A percentile compares a stretch with the other conserved stretches of the same genome.
These are phyloP conservation scores for Fusarium sp. DNA, from an alignment of 2,329 filamentous ascomycete genomes.

Conservation along the genomic window DNA sequence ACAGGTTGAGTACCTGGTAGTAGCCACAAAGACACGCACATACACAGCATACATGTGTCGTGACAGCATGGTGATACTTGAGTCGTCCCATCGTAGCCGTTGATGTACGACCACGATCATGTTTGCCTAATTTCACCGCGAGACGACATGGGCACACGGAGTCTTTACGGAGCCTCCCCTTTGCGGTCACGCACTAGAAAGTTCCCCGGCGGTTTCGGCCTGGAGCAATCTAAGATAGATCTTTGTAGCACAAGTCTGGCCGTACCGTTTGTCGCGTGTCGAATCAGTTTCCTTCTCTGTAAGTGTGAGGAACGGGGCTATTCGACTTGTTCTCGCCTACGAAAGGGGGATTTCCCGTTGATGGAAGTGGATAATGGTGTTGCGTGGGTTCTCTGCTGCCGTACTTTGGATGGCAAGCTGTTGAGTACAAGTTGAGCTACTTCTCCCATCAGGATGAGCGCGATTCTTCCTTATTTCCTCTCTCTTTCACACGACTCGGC, in stretches of 20 bases:
- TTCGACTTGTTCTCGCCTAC: constrained; percentile 18
- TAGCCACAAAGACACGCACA: constrained; percentile 9
- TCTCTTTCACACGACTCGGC: not conserved
- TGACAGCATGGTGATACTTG: constrained; percentile 41
- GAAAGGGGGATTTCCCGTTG: constrained; percentile 18
- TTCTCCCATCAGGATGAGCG: constrained; percentile 15
- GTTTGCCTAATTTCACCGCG: constrained; percentile 50
- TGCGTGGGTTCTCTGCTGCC: constrained; percentile 25
- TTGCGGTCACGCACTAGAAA: constrained; percentile 38
- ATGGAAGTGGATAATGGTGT: constrained; percentile 17
- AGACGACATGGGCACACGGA: constrained; percentile 30
- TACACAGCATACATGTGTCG: constrained; percentile 31
- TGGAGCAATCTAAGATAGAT: constrained; percentile 30
- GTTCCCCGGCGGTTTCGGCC: constrained; percentile 32
- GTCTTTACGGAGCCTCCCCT: constrained; percentile 23
- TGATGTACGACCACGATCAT: constrained; percentile 45
- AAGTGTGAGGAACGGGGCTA: constrained; percentile 18
- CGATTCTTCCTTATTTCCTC: not conserved
- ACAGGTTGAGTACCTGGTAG: not conserved
- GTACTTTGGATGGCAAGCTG: constrained; percentile 26
- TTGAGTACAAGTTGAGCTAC: constrained; percentile 39
- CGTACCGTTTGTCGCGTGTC: constrained; percentile 35
- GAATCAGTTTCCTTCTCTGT: constrained; percentile 30
- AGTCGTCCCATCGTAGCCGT: constrained; percentile 44
- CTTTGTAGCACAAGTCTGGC: constrained; percentile 43